Conservation (phyloP, 371 early-diverging fungal genomes). For the Umbelopsis sp. region DNA sequence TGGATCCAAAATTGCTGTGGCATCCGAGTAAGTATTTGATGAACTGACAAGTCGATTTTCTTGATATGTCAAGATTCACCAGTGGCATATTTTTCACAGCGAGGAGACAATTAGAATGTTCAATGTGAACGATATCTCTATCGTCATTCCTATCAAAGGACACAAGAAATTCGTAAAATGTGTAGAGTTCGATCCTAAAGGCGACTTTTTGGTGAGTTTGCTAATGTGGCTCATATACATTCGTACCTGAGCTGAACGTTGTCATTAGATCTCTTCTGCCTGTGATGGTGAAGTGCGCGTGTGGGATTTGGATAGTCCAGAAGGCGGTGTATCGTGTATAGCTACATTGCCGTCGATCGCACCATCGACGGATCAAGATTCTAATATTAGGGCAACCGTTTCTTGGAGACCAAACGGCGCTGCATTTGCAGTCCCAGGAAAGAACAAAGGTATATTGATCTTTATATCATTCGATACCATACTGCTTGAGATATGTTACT, state of each 20-base stretch:
- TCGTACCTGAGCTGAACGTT: neutral
- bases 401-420: slow-evolving; percentile 65
- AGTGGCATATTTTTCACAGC: slow-evolving; percentile 21
- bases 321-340: slow-evolving; percentile 42
- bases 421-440: slow-evolving; percentile 61
- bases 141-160: slow-evolving; percentile 41
- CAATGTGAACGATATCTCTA: slow-evolving; percentile 35
- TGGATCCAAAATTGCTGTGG: slow-evolving; percentile 45
- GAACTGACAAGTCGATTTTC: no score
- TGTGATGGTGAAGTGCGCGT: slow-evolving; percentile 64
- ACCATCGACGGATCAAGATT: slow-evolving; percentile 19
- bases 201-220: slow-evolving; percentile 38
- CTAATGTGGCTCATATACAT: neutral
- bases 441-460: slow-evolving; percentile 33
- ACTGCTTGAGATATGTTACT: neutral
- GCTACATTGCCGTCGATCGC: slow-evolving; percentile 27
- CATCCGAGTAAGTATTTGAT: slow-evolving; percentile 38
- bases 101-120: slow-evolving; percentile 44
- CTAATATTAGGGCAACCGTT: slow-evolving; percentile 31
- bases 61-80: no score
- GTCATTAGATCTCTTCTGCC: slow-evolving; percentile 51
- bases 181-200: slow-evolving; percentile 46
- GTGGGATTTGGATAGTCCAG: slow-evolving; percentile 55
- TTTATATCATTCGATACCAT: neutral
- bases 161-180: slow-evolving; percentile 46